These are phyloP conservation scores for Neopestalotiopsis sp. DNA, from an alignment of 2,329 filamentous ascomycete species.

Conservation along the genomic window DNA sequence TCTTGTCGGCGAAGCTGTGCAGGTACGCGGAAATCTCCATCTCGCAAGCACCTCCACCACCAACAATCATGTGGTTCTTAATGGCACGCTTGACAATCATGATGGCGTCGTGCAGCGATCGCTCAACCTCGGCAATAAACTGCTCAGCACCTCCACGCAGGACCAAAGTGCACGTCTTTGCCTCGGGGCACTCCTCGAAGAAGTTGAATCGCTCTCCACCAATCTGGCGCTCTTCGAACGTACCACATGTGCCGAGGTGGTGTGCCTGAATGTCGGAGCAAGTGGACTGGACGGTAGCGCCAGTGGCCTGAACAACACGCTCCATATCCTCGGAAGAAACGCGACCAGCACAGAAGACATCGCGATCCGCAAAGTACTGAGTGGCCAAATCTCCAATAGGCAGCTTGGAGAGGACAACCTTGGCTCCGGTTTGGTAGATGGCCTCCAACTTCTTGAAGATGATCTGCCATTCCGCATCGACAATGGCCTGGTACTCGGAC, in stretches of 20 bases:
- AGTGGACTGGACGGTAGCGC: conserved; percentile 90
- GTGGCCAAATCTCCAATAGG: conserved; percentile 97
- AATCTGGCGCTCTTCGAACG: conserved; percentile 95
- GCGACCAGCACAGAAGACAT: conserved; percentile 97
- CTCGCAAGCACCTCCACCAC: conserved; percentile 91
- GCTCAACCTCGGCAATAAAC: conserved; percentile 98
- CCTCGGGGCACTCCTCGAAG: conserved; percentile 93
- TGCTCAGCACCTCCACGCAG: conserved; percentile 96
- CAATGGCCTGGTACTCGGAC: conserved; percentile 98
- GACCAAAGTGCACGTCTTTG: conserved; percentile 95
- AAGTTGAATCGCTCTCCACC: conserved; percentile 98
- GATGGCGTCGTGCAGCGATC: conserved; percentile 96
- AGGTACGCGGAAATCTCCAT: conserved; percentile 97
- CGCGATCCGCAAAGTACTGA: conserved; percentile 96
- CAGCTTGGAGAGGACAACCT: conserved; percentile 95
- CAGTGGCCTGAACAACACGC: conserved; percentile 92
- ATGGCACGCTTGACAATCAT: conserved; percentile 99
- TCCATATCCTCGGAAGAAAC: conserved; percentile 93
- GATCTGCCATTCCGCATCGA: conserved; percentile 99
- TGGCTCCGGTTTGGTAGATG: conserved; percentile 89
- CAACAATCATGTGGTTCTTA: conserved; percentile 92
- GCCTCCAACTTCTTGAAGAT: conserved; percentile 99
- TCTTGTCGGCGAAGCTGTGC: conserved; percentile 89
- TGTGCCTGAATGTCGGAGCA: conserved; percentile 92
- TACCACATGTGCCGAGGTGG: conserved; percentile 89